Conservation (phyloP, 1,139 yeast genomes). For the Blastobotrys indianensis region DNA sequence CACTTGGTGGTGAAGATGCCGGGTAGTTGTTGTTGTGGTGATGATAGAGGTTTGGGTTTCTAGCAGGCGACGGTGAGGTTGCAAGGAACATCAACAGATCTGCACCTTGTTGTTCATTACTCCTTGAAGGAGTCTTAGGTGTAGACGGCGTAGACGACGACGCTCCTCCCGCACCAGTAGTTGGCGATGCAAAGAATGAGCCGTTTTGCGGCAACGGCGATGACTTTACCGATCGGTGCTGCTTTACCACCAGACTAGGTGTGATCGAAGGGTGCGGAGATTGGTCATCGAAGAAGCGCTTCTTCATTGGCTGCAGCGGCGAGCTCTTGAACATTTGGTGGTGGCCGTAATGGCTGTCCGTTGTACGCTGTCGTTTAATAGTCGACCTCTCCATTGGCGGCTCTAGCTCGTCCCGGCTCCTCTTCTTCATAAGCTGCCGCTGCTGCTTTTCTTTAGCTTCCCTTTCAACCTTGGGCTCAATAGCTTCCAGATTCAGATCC, state of each 20-base stretch:
- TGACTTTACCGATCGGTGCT: slow-evolving; percentile 3
- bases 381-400: too few relatives aligned
- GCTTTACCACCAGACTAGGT: background rate
- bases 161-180: too few relatives aligned
- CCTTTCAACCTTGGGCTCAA: slow-evolving; percentile 28
- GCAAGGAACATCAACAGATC: slow-evolving; percentile 76
- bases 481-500: slow-evolving; percentile 32
- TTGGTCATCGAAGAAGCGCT: slow-evolving; percentile 1
- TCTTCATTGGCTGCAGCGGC: background rate
- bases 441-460: background rate
- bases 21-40: background rate
- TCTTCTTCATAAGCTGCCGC: background rate
- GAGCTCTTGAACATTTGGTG: background rate
- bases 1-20: background rate
- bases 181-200: slow-evolving; percentile 10
- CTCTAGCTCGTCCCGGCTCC: background rate
- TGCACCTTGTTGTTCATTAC: slow-evolving; percentile 68
- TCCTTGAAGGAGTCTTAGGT: slow-evolving; percentile 20
- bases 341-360: background rate
- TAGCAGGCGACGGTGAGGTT: slow-evolving; percentile 76
- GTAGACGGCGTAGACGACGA: slow-evolving; percentile 23
- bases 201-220: background rate
- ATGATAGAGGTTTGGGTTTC: slow-evolving; percentile 12
- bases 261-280: background rate
- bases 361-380: too few relatives aligned